Conservation (phyloP, 495 filamentous ascomycete species). For the Beverwykella pulmonaria region DNA sequence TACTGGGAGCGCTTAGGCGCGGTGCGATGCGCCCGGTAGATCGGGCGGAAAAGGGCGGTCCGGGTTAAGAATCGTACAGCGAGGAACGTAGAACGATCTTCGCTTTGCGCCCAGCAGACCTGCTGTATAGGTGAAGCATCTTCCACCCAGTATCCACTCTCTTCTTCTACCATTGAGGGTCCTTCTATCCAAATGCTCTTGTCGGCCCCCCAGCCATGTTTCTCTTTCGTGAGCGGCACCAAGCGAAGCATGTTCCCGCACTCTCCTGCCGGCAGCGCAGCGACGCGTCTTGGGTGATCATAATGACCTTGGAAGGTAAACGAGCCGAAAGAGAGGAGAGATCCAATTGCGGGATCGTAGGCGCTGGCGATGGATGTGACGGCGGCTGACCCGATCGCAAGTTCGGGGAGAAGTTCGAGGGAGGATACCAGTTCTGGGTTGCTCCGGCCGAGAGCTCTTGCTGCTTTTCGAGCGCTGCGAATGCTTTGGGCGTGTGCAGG, state of each 20-base stretch:
- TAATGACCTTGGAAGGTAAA: conserved; percentile 28
- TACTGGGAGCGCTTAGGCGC: not conserved
- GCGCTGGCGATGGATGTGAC: conserved; percentile 21
- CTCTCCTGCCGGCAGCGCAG: conserved; percentile 55
- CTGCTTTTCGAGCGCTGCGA: not conserved
- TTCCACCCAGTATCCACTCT: conserved; percentile 59
- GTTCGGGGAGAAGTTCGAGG: conserved; percentile 25
- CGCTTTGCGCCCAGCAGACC: conserved; percentile 58
- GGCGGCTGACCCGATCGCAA: conserved; percentile 39
- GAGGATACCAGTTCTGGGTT: conserved; percentile 41
- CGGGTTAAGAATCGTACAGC: conserved; percentile 38
- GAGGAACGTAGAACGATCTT: conserved; percentile 33
- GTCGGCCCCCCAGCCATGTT: conserved; percentile 53
- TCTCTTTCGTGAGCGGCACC: conserved; percentile 47
- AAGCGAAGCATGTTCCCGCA: conserved; percentile 57
- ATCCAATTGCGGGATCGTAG: conserved; percentile 42
- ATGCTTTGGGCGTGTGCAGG: not conserved
- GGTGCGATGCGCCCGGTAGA: not conserved
- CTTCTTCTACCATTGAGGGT: conserved; percentile 38
- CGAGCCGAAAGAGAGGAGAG: conserved; percentile 42
- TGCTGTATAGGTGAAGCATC: conserved; percentile 64
- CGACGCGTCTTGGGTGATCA: conserved; percentile 39
- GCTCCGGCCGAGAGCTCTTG: conserved; percentile 16
- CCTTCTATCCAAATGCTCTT: conserved; percentile 47
- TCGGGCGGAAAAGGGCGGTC: conserved; percentile 42